A percentile compares a stretch with the other conserved stretches of the same genome.
These are phyloP conservation scores for Corchorus olitorius DNA, from an alignment of 345 rosid species.

Conservation along the genomic window DNA sequence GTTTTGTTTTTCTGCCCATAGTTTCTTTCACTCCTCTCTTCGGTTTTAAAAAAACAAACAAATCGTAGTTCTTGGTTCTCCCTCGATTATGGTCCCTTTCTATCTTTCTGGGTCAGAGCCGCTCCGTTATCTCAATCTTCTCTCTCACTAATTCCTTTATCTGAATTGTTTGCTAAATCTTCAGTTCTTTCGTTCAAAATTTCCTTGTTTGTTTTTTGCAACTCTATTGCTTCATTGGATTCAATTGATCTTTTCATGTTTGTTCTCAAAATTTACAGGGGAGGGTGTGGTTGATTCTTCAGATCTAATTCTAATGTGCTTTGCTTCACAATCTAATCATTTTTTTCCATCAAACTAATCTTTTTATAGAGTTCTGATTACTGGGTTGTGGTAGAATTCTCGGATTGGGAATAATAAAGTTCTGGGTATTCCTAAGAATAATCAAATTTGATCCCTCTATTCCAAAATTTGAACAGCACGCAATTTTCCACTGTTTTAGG, in stretches of 20 bases:
- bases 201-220: not conserved
- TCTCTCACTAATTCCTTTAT: not conserved
- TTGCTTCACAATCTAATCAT: not conserved
- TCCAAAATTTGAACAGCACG: not conserved
- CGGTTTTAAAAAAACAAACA: no score
- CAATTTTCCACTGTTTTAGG: not conserved
- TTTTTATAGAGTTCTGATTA: slow-evolving; percentile 7
- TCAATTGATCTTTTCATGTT: not conserved
- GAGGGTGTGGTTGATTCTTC: not conserved
- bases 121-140: not conserved
- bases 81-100: not conserved
- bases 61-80: not conserved
- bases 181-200: not conserved
- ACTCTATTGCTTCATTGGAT: not conserved
- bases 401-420: not conserved
- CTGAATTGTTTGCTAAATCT: not conserved
- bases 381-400: not conserved
- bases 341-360: not conserved
- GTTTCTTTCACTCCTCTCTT: not conserved
- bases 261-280: not conserved
- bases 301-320: not conserved
- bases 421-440: not conserved
- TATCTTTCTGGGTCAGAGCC: not conserved
- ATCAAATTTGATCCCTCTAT: not conserved
- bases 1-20: slow-evolving; percentile 20